Base-by-base conservation (phyloP, 768 basidiomycete genomes). In the Pisolithus sp. region DNA sequence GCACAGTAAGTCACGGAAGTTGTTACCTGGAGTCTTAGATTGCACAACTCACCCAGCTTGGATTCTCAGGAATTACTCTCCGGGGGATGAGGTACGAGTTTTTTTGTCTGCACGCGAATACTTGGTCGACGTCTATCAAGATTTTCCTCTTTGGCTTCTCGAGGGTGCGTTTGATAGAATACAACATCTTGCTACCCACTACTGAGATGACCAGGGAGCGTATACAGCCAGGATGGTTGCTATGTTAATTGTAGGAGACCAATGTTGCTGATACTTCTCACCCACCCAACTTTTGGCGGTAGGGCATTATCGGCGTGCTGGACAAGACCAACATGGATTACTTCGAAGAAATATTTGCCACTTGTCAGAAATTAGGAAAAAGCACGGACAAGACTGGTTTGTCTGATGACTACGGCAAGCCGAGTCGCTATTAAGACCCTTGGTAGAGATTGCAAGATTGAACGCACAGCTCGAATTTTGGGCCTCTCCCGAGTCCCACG, bases 131-230 rank as follows among this genome's bases (percentile, higher is more conserved):
- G n/a, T 52, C 26, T 34, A 10, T 7, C 6, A 51, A 88, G 86
- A 81, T 89, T 13, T 88, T 83, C 63, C 73, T 87, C 26, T 89
- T 89, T 64, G 86, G 86, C 7, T 88, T 88, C 65, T 87, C 85
- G 15, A 73, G 86, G 62, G 84, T 84, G 61, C 53, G 76, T 42
- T 44, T 34, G 34, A 34, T 34, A 15, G 24, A 10, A 23, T 9
- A 20, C 23, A 13, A 34, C 31, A 17, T n/a, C 7, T 20, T 41
- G 9, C 20, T 30, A 26, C 17, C 17, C 18, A 24, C 21, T 43
- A 43, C 53, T 64, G 31, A 61, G 43, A 6, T 23, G 10, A 42
- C 34, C 51, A 86, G 85, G 86, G 86, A 5, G 86, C 85, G 55
- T 89, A 87, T 62, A 87, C 86, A 0, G 86, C 77, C 6, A 75